Evolutionary conservation across 176 grass and related monocot genomes (phyloP), one percentile per base, ranked within the genome.

Genomic region (Areca catechu): DNA sequence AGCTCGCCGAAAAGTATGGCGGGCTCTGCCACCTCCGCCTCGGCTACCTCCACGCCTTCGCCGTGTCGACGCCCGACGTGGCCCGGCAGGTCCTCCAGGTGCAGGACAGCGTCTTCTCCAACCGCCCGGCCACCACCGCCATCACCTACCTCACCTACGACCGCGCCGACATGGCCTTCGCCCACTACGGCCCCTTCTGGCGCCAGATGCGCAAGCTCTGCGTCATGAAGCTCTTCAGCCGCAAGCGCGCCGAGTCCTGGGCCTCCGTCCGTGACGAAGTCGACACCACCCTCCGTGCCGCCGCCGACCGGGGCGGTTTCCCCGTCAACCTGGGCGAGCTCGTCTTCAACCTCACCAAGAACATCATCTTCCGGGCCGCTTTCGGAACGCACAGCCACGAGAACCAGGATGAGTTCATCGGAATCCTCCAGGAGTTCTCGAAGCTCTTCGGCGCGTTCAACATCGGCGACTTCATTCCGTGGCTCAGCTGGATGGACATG

Each of bases 131-230:
- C 5, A 98, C 78, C 57, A 83, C 76, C 66, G 87, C 87, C 17
- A 89, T 92, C 58, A n/a, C 70, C 1, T 98, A 89, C 73, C 81
- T 98, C 14, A 80, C 88, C 23, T 92, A 98, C 76, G 54, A 76
- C 76, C 81, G 81, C 51, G 81, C 88, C 10, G 93, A 98, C 83
- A 98, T 98, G 93, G 93, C 93, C 54, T 92, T 98, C 71, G 93
- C 84, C 16, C 84, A 92, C 85, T 98, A 98, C 62, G 93, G 87
- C 4, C 76, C 88, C 20, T 98, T 89, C 84, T 98, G 87, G 93
- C 86, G 93, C 22, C 83, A 97, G 76, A 84, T 87, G 87, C 71
- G 93, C 49, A 92, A 97, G 74, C 86, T 97, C 2, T 91, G 77
- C 62, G 83, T 91, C 5, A 67, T 97, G 72, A 91, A 91, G 72